Evolutionary conservation across 2,329 filamentous ascomycete genomes (phyloP).

Genomic region (Neofusicoccum sp.): DNA sequence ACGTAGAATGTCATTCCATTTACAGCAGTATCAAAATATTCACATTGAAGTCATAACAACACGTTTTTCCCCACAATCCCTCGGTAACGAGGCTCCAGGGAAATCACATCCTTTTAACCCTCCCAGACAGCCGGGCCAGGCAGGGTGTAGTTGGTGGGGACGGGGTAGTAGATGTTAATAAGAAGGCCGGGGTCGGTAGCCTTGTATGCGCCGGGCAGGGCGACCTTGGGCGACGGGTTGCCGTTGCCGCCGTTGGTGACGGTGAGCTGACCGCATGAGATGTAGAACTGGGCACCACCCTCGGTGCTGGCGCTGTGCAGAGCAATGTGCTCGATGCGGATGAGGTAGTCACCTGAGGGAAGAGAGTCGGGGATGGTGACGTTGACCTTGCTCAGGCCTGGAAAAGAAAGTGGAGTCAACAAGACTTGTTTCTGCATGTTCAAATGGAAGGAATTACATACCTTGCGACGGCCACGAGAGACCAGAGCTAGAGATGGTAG

Average conservation of each 20-base stretch:
- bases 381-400: constrained; percentile 30
- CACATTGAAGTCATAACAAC: no score
- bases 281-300: constrained; percentile 49
- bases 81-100: no score
- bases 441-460: neutral
- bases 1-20: no score
- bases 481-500: constrained; percentile 23
- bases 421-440: neutral
- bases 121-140: constrained; percentile 36
- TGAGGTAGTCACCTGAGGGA: constrained; percentile 49
- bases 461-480: constrained; percentile 24
- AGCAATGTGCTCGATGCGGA: constrained; percentile 51
- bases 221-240: constrained; percentile 40
- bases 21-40: no score
- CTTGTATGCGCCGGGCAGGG: constrained; percentile 47
- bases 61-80: no score
- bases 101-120: constrained; percentile 25
- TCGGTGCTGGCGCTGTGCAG: constrained; percentile 45
- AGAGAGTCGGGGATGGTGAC: constrained; percentile 44
- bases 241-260: constrained; percentile 43
- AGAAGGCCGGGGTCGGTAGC: constrained; percentile 36
- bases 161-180: constrained; percentile 36
- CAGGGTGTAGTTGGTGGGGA: constrained; percentile 30
- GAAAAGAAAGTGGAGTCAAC: no score
- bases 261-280: constrained; percentile 50